phyloP scores from a whole-genome alignment of 352 stramenopile genomes.

The Phytophthora vignae region DNA sequence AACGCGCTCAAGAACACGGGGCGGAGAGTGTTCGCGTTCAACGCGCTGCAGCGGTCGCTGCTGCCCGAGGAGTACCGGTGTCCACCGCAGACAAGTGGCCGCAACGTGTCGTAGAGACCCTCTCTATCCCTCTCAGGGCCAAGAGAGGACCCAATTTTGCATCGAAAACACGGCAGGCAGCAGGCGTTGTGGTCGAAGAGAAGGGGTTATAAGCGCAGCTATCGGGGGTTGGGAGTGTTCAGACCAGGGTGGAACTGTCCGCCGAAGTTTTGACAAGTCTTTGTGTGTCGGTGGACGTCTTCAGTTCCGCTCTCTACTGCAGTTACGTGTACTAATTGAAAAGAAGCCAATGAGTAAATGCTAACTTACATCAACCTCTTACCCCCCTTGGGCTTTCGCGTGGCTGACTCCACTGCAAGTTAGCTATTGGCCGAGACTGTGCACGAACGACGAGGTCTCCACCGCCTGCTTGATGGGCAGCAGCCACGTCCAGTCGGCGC shows the following conservation, averaged over 20 bases:
- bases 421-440: slow-evolving; percentile 55
- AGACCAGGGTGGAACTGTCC: slow-evolving; percentile 13
- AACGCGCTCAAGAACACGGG: slow-evolving; percentile 89
- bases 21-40: slow-evolving; percentile 86
- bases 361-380: slow-evolving; percentile 31
- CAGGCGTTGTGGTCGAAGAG: slow-evolving; percentile 12
- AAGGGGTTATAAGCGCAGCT: slow-evolving; percentile 39
- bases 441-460: slow-evolving; percentile 80
- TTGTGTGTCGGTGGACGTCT: slow-evolving; percentile 19
- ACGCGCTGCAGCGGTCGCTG: slow-evolving; percentile 82
- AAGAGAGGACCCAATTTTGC: slow-evolving; percentile 31
- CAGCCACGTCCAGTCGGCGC: slow-evolving; percentile 93
- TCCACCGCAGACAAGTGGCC: slow-evolving; percentile 77
- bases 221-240: slow-evolving; percentile 4
- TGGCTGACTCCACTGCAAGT: background rate
- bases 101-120: slow-evolving; percentile 79
- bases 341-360: slow-evolving; percentile 36
- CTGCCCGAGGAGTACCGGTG: slow-evolving; percentile 87
- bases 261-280: slow-evolving; percentile 38
- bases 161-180: slow-evolving; percentile 3
- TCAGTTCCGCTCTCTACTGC: slow-evolving; percentile 28
- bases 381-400: background rate
- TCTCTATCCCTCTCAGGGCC: slow-evolving; percentile 8
- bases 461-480: slow-evolving; percentile 85
- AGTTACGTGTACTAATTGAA: slow-evolving; percentile 46